phyloP scores from a whole-genome alignment of 768 basidiomycete species.

The Pleurotus giganteus region DNA sequence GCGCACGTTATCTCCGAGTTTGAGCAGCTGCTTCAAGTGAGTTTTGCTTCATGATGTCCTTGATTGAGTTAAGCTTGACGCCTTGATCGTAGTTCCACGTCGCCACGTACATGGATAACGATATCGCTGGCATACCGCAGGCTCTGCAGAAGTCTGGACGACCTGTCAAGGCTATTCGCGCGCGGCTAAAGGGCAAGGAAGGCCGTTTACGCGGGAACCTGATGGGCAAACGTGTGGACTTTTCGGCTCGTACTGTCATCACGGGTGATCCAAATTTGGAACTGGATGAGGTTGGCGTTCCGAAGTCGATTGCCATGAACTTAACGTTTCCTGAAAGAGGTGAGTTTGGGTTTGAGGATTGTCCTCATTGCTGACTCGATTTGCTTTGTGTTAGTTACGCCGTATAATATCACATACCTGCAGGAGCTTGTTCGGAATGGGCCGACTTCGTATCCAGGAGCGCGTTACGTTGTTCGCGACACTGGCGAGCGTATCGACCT shows the following conservation, averaged over 20 bases:
- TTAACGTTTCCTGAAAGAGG: slow-evolving; percentile 97
- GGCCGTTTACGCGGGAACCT: slow-evolving; percentile 96
- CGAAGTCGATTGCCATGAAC: slow-evolving; percentile 94
- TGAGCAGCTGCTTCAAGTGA: slow-evolving; percentile 91
- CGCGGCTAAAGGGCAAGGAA: slow-evolving; percentile 97
- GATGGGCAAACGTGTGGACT: slow-evolving; percentile 99
- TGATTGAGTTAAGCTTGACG: slow-evolving; percentile 7
- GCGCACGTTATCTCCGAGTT: slow-evolving; percentile 95
- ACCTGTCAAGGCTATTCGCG: slow-evolving; percentile 97
- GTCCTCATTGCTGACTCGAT: slow-evolving; percentile 7
- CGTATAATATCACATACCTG: slow-evolving; percentile 92
- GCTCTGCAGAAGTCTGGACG: slow-evolving; percentile 96
- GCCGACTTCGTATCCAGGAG: slow-evolving; percentile 92
- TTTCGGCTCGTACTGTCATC: slow-evolving; percentile 98
- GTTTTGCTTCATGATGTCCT: slow-evolving; percentile 19
- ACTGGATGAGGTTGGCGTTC: slow-evolving; percentile 96
- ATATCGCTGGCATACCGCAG: slow-evolving; percentile 97
- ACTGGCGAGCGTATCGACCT: slow-evolving; percentile 97
- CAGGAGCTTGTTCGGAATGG: slow-evolving; percentile 96
- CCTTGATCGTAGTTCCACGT: slow-evolving; percentile 80
- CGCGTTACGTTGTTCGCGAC: slow-evolving; percentile 94
- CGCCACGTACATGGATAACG: slow-evolving; percentile 99
- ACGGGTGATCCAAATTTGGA: slow-evolving; percentile 98
- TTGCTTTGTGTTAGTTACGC: slow-evolving; percentile 65
- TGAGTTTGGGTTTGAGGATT: slow-evolving; percentile 23